A percentile compares a stretch with the other conserved stretches of the same genome.
Conservation (phyloP, 2,329 filamentous ascomycete species). For the Pseudopyricularia cyperi region DNA sequence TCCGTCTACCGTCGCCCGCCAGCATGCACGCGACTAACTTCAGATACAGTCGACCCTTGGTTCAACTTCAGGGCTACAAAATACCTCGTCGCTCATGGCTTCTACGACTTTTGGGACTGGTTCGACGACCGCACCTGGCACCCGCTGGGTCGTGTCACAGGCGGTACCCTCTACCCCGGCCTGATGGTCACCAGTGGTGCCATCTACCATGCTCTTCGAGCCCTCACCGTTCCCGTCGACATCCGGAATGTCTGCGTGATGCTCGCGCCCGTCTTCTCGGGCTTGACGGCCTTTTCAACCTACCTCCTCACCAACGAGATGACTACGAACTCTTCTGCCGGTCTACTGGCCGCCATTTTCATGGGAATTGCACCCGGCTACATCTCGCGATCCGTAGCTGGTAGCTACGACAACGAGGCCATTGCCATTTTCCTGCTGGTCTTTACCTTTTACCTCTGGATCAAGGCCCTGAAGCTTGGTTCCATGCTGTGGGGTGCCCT, state of each 20-base stretch:
- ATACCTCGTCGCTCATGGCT: slow-evolving; percentile 91
- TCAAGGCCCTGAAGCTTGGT: slow-evolving; percentile 92
- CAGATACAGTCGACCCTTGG: slow-evolving; percentile 80
- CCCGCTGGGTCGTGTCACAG: slow-evolving; percentile 92
- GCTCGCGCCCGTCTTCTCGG: slow-evolving; percentile 87
- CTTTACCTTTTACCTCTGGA: slow-evolving; percentile 98
- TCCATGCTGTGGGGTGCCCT: slow-evolving; percentile 95
- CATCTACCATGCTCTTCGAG: slow-evolving; percentile 88
- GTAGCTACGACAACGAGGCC: slow-evolving; percentile 95
- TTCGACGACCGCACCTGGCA: slow-evolving; percentile 99
- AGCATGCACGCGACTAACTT: slow-evolving; percentile 12
- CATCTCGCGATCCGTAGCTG: slow-evolving; percentile 93
- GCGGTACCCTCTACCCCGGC: slow-evolving; percentile 95
- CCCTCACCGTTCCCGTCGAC: slow-evolving; percentile 84
- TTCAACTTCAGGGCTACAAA: slow-evolving; percentile 99
- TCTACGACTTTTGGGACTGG: slow-evolving; percentile 99
- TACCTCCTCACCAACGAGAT: slow-evolving; percentile 97
- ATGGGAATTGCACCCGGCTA: slow-evolving; percentile 98
- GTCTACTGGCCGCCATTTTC: slow-evolving; percentile 84
- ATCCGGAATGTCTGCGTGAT: slow-evolving; percentile 98
- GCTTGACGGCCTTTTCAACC: slow-evolving; percentile 80
- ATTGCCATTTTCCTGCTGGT: slow-evolving; percentile 98
- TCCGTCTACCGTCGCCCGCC: slow-evolving; percentile 12
- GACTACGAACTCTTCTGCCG: slow-evolving; percentile 87
- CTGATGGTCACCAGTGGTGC: slow-evolving; percentile 97